These are phyloP conservation scores for Acanthamoeba royreba DNA, from an alignment of 208 protist species.

Conservation along the genomic window DNA sequence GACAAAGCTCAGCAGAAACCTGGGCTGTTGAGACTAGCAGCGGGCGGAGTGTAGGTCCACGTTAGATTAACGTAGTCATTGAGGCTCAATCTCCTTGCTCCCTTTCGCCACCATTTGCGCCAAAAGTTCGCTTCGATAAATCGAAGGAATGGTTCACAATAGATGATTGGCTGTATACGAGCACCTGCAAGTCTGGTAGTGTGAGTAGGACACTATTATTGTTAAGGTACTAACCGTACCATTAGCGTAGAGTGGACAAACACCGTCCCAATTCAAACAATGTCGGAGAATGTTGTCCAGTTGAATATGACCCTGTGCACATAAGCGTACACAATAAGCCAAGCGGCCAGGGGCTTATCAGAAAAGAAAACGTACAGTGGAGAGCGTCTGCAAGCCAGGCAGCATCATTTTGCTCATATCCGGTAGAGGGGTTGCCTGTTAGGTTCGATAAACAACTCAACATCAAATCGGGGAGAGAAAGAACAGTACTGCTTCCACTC, in stretches of 20 bases:
- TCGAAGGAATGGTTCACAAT: constrained; percentile 1
- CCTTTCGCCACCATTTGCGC: constrained; percentile 4
- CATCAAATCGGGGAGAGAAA: too few relatives aligned
- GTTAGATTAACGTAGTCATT: constrained; percentile 18
- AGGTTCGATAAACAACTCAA: too few relatives aligned
- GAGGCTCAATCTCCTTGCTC: background rate
- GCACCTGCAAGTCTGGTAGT: background rate
- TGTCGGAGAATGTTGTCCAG: background rate
- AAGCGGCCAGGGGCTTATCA: background rate
- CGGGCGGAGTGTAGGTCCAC: constrained; percentile 16
- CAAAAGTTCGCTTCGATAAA: constrained; percentile 33
- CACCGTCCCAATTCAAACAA: constrained; percentile 36
- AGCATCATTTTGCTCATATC: background rate
- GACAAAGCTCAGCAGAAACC: background rate
- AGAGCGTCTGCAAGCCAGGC: background rate
- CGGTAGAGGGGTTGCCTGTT: background rate
- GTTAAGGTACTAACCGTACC: too few relatives aligned
- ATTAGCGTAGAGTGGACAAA: background rate
- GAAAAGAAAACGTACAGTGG: background rate
- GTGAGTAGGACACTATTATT: too few relatives aligned
- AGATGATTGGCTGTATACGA: constrained; percentile 31
- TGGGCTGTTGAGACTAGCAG: background rate
- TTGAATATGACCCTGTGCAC: constrained; percentile 22
- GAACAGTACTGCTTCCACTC: background rate
- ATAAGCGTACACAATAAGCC: background rate